phyloP scores from a whole-genome alignment of 2,329 filamentous ascomycete species.

The Zasmidium citrigriseum region DNA sequence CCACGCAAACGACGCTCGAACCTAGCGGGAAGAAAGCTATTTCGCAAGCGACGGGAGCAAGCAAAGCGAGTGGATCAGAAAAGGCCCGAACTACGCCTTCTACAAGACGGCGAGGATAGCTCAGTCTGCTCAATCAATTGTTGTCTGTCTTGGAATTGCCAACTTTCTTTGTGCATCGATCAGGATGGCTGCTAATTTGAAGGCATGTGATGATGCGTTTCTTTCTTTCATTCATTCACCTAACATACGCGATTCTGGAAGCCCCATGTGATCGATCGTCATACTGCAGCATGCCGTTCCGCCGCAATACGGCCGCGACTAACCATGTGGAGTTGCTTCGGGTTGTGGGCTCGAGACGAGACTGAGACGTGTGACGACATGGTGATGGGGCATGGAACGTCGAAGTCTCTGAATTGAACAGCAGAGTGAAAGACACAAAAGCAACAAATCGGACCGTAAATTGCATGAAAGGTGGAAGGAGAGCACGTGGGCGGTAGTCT shows the following conservation, averaged over 20 bases:
- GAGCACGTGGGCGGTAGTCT: neutral
- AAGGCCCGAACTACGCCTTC: slow-evolving; percentile 32
- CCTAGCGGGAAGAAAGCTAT: slow-evolving; percentile 38
- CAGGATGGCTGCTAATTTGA: too few species aligned
- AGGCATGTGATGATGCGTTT: too few species aligned
- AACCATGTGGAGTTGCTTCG: slow-evolving; percentile 1
- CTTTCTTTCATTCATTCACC: too few species aligned
- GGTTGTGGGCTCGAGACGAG: neutral
- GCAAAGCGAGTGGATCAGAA: slow-evolving; percentile 40
- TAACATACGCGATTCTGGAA: neutral
- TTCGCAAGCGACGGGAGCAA: slow-evolving; percentile 32
- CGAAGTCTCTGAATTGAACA: neutral
- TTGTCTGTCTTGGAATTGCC: too few species aligned
- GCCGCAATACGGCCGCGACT: slow-evolving; percentile 2
- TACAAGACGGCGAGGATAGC: slow-evolving; percentile 34
- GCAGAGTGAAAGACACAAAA: neutral
- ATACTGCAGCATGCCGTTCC: neutral
- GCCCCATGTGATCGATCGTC: neutral
- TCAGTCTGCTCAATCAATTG: neutral
- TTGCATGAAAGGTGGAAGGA: neutral
- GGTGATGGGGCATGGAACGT: neutral
- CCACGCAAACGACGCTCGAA: slow-evolving; percentile 40
- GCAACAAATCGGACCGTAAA: neutral
- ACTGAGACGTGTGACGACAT: neutral
- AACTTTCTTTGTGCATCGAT: too few species aligned